Evolutionary conservation across 2,329 filamentous ascomycete genomes (phyloP).

Genomic region (Ophiosphaerella narmari): DNA sequence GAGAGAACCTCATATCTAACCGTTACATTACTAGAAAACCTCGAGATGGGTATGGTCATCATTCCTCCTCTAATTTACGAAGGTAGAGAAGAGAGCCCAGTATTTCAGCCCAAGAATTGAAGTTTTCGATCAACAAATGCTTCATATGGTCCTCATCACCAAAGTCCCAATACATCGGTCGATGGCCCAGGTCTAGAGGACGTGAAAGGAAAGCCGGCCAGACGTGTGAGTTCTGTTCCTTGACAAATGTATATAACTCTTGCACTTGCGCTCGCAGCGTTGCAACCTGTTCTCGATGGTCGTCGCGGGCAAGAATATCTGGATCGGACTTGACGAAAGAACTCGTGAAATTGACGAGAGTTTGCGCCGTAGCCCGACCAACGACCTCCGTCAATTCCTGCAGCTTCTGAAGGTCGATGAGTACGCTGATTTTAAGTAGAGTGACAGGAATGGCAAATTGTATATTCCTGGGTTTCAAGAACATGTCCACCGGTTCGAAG

Average conservation of each 20-base stretch:
- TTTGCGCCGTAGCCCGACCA: slow-evolving; percentile 28
- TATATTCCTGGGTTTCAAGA: slow-evolving; percentile 1
- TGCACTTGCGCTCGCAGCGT: slow-evolving; percentile 27
- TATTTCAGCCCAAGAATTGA: slow-evolving; percentile 34
- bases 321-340: neutral
- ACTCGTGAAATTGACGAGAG: slow-evolving; percentile 34
- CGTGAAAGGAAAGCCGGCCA: slow-evolving; percentile 10
- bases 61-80: too few species aligned
- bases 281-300: slow-evolving; percentile 5
- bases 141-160: slow-evolving; percentile 31
- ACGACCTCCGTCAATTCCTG: slow-evolving; percentile 10
- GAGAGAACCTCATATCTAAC: too few species aligned
- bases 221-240: slow-evolving; percentile 7
- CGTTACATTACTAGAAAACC: too few species aligned
- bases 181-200: slow-evolving; percentile 1
- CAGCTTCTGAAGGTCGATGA: slow-evolving; percentile 40
- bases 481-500: slow-evolving; percentile 46
- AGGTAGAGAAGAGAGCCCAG: slow-evolving; percentile 9
- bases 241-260: slow-evolving; percentile 3
- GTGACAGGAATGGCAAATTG: slow-evolving; percentile 26
- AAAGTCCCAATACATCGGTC: slow-evolving; percentile 1
- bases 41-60: too few species aligned
- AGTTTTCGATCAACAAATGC: slow-evolving; percentile 23
- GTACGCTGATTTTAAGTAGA: slow-evolving; percentile 45
- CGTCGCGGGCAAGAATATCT: neutral